Evolutionary conservation across 495 filamentous ascomycete species (phyloP), one percentile per base, ranked within the genome.

Genomic region (Stereocaulon alpinum): DNA sequence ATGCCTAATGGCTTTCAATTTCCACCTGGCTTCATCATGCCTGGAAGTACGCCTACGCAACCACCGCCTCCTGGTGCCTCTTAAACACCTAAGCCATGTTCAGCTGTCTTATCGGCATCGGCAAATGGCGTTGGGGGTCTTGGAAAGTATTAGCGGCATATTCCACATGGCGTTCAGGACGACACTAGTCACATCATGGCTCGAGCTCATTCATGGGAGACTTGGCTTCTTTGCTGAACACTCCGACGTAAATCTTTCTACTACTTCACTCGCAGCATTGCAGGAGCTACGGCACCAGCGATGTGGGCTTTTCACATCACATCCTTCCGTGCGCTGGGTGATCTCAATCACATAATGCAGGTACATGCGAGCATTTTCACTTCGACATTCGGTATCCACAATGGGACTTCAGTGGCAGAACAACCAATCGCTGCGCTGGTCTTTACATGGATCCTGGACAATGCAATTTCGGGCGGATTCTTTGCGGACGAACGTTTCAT

Each of bases 1-100:
- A 68, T 86, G 66, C 74, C 81, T 42, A 83, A 82, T 62, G 83
- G 84, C 11, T 88, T 89, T 79, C 83, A 83, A 68, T 81, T 86
- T 20, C 83, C 83, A 47, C 79, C 83, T 6, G 83, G 83, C 15
- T 87, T 86, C 65, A 73, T 78, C 74, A 74, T 79, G 69, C 75
- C 77, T 17, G 75, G 74, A 47, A 66, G 70, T 62, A 62, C 70
- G 15, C 56, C 59, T 42, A 54, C 62, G 17, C 76, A 79, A 56
- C 76, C 78, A 9, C 77, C 78, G 15, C 72, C 77, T 43, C 74
- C 75, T n/a, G 76, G 77, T 42, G 53, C 63, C 30, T 59, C 34
- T 20, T 62, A 43, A 52, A 18, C 18, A 14, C 43, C 22, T 32
- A 43, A 24, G 24, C 17, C 17, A 45, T 18, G 0, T 18, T 37